phyloP scores from a whole-genome alignment of 768 basidiomycete genomes.

The Tricholomella constricta region DNA sequence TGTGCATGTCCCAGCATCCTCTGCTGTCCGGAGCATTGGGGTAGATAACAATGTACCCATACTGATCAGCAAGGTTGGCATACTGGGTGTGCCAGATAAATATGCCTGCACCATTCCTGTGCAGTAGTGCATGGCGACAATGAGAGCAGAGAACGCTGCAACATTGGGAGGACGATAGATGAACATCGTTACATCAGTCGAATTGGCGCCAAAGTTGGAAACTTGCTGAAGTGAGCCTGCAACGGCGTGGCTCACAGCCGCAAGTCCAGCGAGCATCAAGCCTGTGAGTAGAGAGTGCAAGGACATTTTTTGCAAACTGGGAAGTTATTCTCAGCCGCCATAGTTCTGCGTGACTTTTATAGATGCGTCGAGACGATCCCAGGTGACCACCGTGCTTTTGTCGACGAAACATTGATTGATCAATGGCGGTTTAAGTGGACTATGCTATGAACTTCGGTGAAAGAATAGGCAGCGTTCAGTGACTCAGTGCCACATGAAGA shows the following conservation, averaged over 20 bases:
- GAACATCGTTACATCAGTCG: conserved; percentile 52
- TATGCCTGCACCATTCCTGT: conserved; percentile 52
- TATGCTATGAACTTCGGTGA: conserved; percentile 8
- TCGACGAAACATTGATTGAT: conserved; percentile 16
- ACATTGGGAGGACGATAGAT: conserved; percentile 44
- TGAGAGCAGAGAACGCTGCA: conserved; percentile 41
- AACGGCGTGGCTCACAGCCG: conserved; percentile 26
- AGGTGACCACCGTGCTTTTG: not conserved
- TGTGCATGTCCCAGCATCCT: conserved; percentile 57
- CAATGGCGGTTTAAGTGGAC: not conserved
- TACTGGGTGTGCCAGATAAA: conserved; percentile 50
- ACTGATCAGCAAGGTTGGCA: conserved; percentile 48
- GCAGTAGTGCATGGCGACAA: conserved; percentile 58
- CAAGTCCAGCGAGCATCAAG: conserved; percentile 20
- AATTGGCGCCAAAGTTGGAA: conserved; percentile 52
- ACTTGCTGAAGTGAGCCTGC: conserved; percentile 39
- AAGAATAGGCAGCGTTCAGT: conserved; percentile 2
- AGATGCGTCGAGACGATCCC: not conserved
- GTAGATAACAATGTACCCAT: conserved; percentile 55
- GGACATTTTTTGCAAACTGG: conserved; percentile 10
- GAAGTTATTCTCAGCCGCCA: not conserved
- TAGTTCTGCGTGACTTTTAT: not conserved
- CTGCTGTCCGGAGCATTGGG: conserved; percentile 44
- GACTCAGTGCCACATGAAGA: no score
- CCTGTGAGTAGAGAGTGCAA: conserved; percentile 10